Conservation (phyloP, 768 basidiomycete genomes). For the Rhodotorula taiwanensis region DNA sequence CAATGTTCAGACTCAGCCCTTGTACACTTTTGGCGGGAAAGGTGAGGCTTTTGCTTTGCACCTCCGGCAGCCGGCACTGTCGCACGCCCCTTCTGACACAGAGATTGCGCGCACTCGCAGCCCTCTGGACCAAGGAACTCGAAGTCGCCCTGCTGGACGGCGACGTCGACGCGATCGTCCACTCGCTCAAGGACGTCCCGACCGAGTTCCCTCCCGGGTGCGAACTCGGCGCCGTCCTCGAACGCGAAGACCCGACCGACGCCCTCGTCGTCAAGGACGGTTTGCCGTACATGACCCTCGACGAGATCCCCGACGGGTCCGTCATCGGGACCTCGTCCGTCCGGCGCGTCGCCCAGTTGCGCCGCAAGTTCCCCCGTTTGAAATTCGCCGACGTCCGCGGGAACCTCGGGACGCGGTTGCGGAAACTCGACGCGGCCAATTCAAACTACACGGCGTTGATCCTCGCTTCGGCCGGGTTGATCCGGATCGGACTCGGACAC, state of each 20-base stretch:
- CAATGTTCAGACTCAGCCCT: slow-evolving; percentile 75
- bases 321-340: slow-evolving; percentile 96
- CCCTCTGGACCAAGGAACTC: slow-evolving; percentile 93
- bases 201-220: slow-evolving; percentile 78
- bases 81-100: no score
- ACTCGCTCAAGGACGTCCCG: slow-evolving; percentile 88
- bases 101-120: slow-evolving; percentile 40
- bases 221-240: slow-evolving; percentile 71
- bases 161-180: slow-evolving; percentile 82
- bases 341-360: slow-evolving; percentile 80
- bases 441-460: slow-evolving; percentile 79
- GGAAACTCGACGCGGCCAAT: slow-evolving; percentile 77
- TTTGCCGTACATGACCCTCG: slow-evolving; percentile 60
- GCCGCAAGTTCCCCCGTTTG: slow-evolving; percentile 65
- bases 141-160: slow-evolving; percentile 70
- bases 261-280: slow-evolving; percentile 78
- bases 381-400: slow-evolving; percentile 66
- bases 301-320: slow-evolving; percentile 76
- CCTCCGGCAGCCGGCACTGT: no score
- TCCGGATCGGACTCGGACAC: slow-evolving; percentile 58
- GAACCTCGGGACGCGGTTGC: slow-evolving; percentile 77
- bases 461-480: slow-evolving; percentile 85
- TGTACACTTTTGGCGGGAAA: slow-evolving; percentile 86
- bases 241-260: slow-evolving; percentile 83
- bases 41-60: no score